Conservation (phyloP, 2,329 filamentous ascomycete genomes). For the Fusarium incarnatum region DNA sequence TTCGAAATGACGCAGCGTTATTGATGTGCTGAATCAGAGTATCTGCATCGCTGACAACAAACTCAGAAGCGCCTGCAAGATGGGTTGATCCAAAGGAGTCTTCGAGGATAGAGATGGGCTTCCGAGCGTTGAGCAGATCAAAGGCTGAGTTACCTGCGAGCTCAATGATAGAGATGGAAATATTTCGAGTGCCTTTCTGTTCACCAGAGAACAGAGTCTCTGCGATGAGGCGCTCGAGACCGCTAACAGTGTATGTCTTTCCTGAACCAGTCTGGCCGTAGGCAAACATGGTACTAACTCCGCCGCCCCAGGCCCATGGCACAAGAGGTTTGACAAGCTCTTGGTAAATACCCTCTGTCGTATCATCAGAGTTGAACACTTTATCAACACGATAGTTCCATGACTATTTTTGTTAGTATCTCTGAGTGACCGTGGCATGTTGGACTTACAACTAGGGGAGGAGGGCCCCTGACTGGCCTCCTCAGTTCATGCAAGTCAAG, state of each 20-base stretch:
- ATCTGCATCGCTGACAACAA: conserved; percentile 47
- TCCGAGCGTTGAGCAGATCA: conserved; percentile 57
- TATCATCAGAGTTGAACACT: conserved; percentile 50
- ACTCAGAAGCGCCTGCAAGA: conserved; percentile 57
- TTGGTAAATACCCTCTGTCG: conserved; percentile 56
- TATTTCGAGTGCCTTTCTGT: conserved; percentile 44
- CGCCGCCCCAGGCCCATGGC: conserved; percentile 59
- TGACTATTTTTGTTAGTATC: conserved; percentile 43
- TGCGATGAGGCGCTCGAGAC: conserved; percentile 56
- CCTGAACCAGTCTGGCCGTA: conserved; percentile 64
- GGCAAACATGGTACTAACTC: conserved; percentile 61
- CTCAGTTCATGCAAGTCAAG: conserved; percentile 55
- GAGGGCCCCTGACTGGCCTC: conserved; percentile 47
- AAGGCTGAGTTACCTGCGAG: conserved; percentile 53
- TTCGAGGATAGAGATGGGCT: conserved; percentile 58
- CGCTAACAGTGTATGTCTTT: conserved; percentile 59
- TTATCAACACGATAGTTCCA: conserved; percentile 52
- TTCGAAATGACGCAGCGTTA: conserved; percentile 54
- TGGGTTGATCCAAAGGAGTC: conserved; percentile 59
- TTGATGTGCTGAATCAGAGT: conserved; percentile 52
- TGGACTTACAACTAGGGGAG: conserved; percentile 48
- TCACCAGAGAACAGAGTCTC: conserved; percentile 48
- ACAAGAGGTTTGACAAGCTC: conserved; percentile 56
- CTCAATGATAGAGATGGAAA: conserved; percentile 55
- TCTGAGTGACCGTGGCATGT: background rate